These are phyloP conservation scores for Exserohilum turcica DNA, from an alignment of 2,329 filamentous ascomycete species.

Conservation along the genomic window DNA sequence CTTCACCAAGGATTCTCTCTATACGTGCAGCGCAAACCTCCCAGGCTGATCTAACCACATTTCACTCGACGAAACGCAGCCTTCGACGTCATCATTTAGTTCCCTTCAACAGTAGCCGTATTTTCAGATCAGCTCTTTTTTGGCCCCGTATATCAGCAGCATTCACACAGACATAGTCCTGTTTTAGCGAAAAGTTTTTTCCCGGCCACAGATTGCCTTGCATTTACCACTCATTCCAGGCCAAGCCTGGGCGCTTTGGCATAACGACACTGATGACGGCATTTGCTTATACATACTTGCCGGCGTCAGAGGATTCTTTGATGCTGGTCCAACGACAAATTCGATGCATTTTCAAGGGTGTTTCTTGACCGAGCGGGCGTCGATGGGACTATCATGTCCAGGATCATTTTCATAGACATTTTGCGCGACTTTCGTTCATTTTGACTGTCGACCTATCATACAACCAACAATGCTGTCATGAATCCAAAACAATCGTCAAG, in stretches of 20 bases:
- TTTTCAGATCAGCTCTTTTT: constrained; percentile 1
- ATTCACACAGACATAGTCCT: constrained; percentile 2
- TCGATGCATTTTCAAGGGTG: constrained; percentile 22
- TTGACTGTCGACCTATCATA: constrained; percentile 10
- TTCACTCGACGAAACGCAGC: constrained; percentile 2
- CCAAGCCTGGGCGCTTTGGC: constrained; percentile 7
- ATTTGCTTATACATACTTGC: constrained; percentile 8
- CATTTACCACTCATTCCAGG: constrained; percentile 9
- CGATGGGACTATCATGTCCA: constrained; percentile 9
- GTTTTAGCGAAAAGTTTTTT: constrained; percentile 19
- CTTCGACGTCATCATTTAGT: neutral
- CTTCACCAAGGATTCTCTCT: neutral
- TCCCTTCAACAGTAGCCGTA: constrained; percentile 5
- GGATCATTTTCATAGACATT: constrained; percentile 7
- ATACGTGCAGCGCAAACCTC: neutral
- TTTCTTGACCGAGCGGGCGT: constrained; percentile 16
- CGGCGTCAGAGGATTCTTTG: constrained; percentile 2
- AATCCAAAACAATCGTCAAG: constrained; percentile 1
- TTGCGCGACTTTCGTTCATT: constrained; percentile 4
- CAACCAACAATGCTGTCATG: constrained; percentile 7
- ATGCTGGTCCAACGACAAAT: constrained; percentile 6
- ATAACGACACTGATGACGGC: constrained; percentile 24
- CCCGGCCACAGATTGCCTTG: constrained; percentile 12
- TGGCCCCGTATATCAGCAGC: constrained; percentile 3
- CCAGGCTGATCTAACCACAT: constrained; percentile 6